Conservation (phyloP, 768 basidiomycete genomes). For the Amanita rimosa region DNA sequence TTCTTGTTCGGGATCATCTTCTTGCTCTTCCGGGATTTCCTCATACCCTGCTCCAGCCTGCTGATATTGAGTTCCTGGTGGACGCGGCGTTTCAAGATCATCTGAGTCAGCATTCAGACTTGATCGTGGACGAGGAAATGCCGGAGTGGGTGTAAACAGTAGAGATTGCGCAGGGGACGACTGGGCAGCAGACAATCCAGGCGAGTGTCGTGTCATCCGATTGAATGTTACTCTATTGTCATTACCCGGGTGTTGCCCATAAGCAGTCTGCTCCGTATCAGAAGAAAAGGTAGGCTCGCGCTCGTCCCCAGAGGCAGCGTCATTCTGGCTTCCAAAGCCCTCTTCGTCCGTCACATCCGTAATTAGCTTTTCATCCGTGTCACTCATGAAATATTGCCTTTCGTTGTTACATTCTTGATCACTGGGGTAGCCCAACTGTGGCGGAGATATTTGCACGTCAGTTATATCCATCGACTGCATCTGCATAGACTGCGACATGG, state of each 20-base stretch:
- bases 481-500: slow-evolving; percentile 21
- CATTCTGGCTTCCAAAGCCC: slow-evolving; percentile 6
- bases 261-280: slow-evolving; percentile 37
- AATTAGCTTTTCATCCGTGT: slow-evolving; percentile 9
- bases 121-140: slow-evolving; percentile 48
- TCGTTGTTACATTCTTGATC: slow-evolving; percentile 7
- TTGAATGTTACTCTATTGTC: slow-evolving; percentile 12
- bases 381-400: background rate
- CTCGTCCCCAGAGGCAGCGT: slow-evolving; percentile 12
- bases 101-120: slow-evolving; percentile 42
- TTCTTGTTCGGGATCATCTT: slow-evolving; percentile 17
- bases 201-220: slow-evolving; percentile 20
- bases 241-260: slow-evolving; percentile 12
- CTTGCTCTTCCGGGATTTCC: slow-evolving; percentile 8
- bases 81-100: slow-evolving; percentile 28
- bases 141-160: slow-evolving; percentile 61
- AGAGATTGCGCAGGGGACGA: slow-evolving; percentile 47
- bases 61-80: slow-evolving; percentile 10
- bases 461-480: slow-evolving; percentile 42
- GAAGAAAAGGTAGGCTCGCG: slow-evolving; percentile 67
- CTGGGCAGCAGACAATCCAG: slow-evolving; percentile 26
- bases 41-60: slow-evolving; percentile 11
- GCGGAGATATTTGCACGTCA: slow-evolving; percentile 36
- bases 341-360: slow-evolving; percentile 14
- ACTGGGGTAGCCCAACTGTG: slow-evolving; percentile 14